Conservation (phyloP, 257 asterid species). For the Eucommia ulmoides region DNA sequence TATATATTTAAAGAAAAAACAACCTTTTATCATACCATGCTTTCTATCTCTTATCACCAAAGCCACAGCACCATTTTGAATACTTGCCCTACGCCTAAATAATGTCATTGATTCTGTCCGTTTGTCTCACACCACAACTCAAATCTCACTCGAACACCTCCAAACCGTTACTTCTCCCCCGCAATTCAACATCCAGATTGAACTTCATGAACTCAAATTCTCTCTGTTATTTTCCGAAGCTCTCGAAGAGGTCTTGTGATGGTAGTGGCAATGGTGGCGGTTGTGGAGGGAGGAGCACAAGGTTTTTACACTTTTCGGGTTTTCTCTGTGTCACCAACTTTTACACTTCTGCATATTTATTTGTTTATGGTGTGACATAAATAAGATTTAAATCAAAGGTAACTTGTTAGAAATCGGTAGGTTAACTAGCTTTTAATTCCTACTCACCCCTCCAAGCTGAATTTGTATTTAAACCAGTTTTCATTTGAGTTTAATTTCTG, state of each 20-base stretch:
- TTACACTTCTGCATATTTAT: no score
- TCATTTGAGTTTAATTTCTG: no score
- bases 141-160: slow-evolving; percentile 5
- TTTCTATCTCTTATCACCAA: slow-evolving; percentile 2
- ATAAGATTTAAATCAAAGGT: no score
- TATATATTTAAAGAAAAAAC: background rate
- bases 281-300: no score
- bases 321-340: no score
- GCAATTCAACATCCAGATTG: background rate
- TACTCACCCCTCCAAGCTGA: no score
- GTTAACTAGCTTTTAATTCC: no score
- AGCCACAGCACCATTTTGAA: background rate
- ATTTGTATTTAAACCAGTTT: no score
- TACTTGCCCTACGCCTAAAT: background rate
- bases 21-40: slow-evolving; percentile 12
- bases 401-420: no score
- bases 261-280: no score
- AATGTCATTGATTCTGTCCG: slow-evolving; percentile 17
- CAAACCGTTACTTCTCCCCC: slow-evolving; percentile 5
- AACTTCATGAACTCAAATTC: slow-evolving; percentile 10
- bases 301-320: no score
- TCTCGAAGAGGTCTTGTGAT: slow-evolving; percentile 2
- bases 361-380: no score
- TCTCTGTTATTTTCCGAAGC: background rate
- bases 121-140: slow-evolving; percentile 4